Evolutionary conservation across 2,329 filamentous ascomycete species (phyloP).

Genomic region (Colletotrichum sp.): DNA sequence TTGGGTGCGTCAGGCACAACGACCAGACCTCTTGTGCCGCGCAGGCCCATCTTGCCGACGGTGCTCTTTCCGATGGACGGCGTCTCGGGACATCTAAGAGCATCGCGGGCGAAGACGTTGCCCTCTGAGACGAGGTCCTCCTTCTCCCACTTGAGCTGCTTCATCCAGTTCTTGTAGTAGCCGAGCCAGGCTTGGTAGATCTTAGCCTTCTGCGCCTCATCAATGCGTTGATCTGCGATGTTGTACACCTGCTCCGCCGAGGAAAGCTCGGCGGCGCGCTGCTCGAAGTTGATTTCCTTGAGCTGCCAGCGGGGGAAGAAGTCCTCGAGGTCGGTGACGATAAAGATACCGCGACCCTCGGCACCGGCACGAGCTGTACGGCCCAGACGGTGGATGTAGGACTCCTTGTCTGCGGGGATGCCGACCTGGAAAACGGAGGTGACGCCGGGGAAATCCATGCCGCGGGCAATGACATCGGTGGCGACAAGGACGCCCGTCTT

Average conservation of each 20-base stretch:
- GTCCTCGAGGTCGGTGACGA: conserved; percentile 57
- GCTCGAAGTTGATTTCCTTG: conserved; percentile 57
- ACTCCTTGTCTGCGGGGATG: conserved; percentile 61
- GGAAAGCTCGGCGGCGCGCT: conserved; percentile 50
- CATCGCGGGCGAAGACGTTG: conserved; percentile 53
- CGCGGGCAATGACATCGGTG: conserved; percentile 73
- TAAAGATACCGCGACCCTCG: conserved; percentile 64
- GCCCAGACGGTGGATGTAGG: conserved; percentile 71
- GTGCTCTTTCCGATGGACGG: conserved; percentile 51
- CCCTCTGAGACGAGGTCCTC: conserved; percentile 52
- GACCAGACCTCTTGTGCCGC: conserved; percentile 52
- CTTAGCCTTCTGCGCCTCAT: conserved; percentile 47
- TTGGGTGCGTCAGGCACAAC: conserved; percentile 47
- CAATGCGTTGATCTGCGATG: conserved; percentile 45
- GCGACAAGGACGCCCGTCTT: conserved; percentile 62
- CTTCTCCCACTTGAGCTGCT: conserved; percentile 46
- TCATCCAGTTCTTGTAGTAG: conserved; percentile 57
- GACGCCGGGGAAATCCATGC: conserved; percentile 75
- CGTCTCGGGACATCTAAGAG: conserved; percentile 49
- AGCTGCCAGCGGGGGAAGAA: conserved; percentile 54
- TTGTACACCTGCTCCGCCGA: conserved; percentile 37
- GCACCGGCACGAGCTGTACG: conserved; percentile 70
- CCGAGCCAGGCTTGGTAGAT: conserved; percentile 63
- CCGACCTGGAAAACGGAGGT: conserved; percentile 70
- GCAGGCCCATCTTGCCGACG: conserved; percentile 62